Evolutionary conservation across 805 yeast genomes (phyloP).

Genomic region (Scheffersomyces ergatensis): DNA sequence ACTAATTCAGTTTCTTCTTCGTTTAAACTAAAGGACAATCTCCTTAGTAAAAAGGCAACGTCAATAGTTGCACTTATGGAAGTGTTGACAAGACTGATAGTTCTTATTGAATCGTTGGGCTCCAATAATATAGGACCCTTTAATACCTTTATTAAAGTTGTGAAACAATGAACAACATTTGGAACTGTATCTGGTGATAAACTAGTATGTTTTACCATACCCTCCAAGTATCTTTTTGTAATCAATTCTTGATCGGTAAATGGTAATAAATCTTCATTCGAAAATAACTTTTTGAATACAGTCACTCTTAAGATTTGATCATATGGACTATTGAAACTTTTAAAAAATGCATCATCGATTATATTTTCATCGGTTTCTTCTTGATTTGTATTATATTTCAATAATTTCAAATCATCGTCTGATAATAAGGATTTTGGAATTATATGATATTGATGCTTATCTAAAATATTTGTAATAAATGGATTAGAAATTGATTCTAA

Average conservation of each 20-base stretch:
- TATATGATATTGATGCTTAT: conserved; percentile 37
- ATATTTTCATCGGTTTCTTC: conserved; percentile 6
- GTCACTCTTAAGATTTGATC: conserved; percentile 47
- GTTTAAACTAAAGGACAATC: conserved; percentile 42
- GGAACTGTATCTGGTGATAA: conserved; percentile 42
- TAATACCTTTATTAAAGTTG: conserved; percentile 60
- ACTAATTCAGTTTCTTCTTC: conserved; percentile 30
- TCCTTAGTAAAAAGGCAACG: conserved; percentile 47
- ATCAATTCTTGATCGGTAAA: conserved; percentile 49
- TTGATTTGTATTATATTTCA: conserved; percentile 7
- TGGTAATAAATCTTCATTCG: conserved; percentile 42
- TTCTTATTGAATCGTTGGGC: conserved; percentile 46
- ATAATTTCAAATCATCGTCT: conserved; percentile 23
- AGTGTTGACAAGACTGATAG: conserved; percentile 52
- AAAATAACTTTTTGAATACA: conserved; percentile 51
- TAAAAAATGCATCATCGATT: conserved; percentile 35
- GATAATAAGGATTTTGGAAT: conserved; percentile 21
- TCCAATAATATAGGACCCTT: conserved; percentile 59
- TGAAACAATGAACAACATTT: conserved; percentile 54
- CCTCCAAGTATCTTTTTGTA: conserved; percentile 46
- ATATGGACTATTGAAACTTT: conserved; percentile 19
- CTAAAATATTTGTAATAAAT: conserved; percentile 12
- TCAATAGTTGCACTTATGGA: conserved; percentile 58
- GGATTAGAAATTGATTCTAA: conserved; percentile 22
- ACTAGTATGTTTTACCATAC: conserved; percentile 24